Evolutionary conservation across 495 filamentous ascomycete species (phyloP).

Genomic region (Poronia punctata): DNA sequence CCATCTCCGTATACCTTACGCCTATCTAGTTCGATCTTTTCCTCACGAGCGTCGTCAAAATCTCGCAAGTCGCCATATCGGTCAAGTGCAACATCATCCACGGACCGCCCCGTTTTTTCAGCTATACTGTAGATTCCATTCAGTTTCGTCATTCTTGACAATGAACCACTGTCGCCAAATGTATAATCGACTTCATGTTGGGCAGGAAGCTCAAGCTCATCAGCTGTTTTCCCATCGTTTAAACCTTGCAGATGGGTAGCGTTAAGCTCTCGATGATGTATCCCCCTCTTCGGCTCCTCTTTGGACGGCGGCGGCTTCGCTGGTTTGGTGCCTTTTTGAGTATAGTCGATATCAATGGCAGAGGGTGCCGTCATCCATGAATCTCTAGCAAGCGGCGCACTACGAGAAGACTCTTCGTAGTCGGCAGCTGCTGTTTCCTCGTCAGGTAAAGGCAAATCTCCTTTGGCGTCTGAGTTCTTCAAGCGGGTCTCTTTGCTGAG

Average conservation of each 20-base stretch:
- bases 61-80: conserved; percentile 73
- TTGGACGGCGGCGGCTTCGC: conserved; percentile 45
- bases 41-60: conserved; percentile 92
- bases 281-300: conserved; percentile 64
- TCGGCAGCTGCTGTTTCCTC: conserved; percentile 32
- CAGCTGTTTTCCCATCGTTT: conserved; percentile 30
- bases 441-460: conserved; percentile 39
- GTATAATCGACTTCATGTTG: conserved; percentile 69
- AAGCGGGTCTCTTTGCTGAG: conserved; percentile 18
- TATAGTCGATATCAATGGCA: conserved; percentile 75
- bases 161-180: conserved; percentile 83
- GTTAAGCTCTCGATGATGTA: conserved; percentile 80
- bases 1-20: conserved; percentile 77
- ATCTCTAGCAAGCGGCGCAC: conserved; percentile 48
- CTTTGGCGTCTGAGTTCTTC: conserved; percentile 41
- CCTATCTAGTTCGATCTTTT: conserved; percentile 86
- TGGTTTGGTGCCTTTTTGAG: conserved; percentile 53
- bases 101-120: conserved; percentile 57
- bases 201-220: conserved; percentile 40
- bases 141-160: conserved; percentile 94
- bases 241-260: conserved; percentile 56
- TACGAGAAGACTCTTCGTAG: conserved; percentile 2
- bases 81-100: conserved; percentile 78
- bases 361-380: conserved; percentile 92
- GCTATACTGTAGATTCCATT: conserved; percentile 77